These are phyloP conservation scores for Typha latifolia DNA, from an alignment of 176 grass and related monocot species.

Conservation along the genomic window DNA sequence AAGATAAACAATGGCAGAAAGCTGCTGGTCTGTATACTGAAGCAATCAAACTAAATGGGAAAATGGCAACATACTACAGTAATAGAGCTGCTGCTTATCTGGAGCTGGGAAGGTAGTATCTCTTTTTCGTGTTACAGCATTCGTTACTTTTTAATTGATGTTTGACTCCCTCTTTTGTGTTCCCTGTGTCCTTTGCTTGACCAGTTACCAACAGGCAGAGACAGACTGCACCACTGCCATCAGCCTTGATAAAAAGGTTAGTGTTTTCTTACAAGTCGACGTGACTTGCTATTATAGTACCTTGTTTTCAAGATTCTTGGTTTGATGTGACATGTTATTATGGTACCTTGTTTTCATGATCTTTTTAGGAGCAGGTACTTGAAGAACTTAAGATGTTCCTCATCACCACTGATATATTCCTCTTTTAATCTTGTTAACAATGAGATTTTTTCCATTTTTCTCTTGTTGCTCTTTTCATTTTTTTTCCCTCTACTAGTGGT, in stretches of 20 bases:
- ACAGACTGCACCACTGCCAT: constrained; percentile 85
- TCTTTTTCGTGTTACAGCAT: background rate
- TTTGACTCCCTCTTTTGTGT: constrained; percentile 12
- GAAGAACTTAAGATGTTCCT: too few relatives aligned
- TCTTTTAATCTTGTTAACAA: too few relatives aligned
- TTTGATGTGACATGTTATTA: too few relatives aligned
- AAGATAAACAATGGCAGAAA: constrained; percentile 94
- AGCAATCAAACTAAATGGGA: constrained; percentile 87
- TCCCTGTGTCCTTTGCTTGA: background rate
- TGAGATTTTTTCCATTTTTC: too few relatives aligned
- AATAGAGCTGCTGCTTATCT: constrained; percentile 96
- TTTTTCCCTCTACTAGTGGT: too few relatives aligned
- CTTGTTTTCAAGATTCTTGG: too few relatives aligned
- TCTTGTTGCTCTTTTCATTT: too few relatives aligned
- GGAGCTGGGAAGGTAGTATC: constrained; percentile 52
- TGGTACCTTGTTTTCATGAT: too few relatives aligned
- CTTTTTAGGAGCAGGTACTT: too few relatives aligned
- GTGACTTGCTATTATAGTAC: too few relatives aligned
- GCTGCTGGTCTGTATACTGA: constrained; percentile 78
- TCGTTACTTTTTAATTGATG: constrained; percentile 3
- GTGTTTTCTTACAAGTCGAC: constrained; percentile 4
- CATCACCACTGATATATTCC: too few relatives aligned
- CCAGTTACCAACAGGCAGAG: constrained; percentile 90
- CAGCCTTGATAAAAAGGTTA: constrained; percentile 85
- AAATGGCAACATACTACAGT: constrained; percentile 81